These are phyloP conservation scores for Botryosphaeria dothidea DNA, from an alignment of 2,329 filamentous ascomycete genomes.

Conservation along the genomic window DNA sequence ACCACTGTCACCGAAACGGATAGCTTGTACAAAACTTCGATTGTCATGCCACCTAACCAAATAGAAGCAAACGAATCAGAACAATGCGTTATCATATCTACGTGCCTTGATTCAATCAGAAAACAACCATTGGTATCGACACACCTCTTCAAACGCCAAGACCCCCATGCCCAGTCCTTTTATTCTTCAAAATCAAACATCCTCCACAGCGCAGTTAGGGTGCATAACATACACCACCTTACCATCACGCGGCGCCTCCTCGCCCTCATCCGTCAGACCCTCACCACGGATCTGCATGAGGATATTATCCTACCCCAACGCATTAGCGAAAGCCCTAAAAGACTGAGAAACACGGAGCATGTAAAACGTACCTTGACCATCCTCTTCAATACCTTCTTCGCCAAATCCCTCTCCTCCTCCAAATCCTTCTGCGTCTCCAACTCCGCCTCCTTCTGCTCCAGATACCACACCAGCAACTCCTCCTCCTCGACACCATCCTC, in stretches of 20 bases:
- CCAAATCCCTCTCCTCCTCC: conserved; percentile 70
- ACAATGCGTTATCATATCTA: not conserved
- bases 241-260: conserved; percentile 47
- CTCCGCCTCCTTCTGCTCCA: conserved; percentile 86
- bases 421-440: conserved; percentile 80
- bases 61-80: not conserved
- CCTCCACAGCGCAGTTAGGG: conserved; percentile 86
- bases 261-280: conserved; percentile 77
- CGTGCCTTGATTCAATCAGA: not conserved
- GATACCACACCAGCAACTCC: conserved; percentile 81
- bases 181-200: conserved; percentile 25
- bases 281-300: conserved; percentile 71
- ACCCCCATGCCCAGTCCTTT: not conserved
- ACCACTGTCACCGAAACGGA: too few relatives aligned
- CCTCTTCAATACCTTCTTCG: conserved; percentile 84
- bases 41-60: not conserved
- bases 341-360: not conserved
- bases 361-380: conserved; percentile 80
- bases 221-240: conserved; percentile 83
- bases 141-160: conserved; percentile 7
- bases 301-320: conserved; percentile 54
- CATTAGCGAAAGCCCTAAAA: conserved; percentile 23
- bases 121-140: not conserved
- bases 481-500: conserved; percentile 86
- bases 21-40: not conserved